Base-by-base conservation (phyloP, 2,329 filamentous ascomycete species). In the Cladosporium phlei region DNA sequence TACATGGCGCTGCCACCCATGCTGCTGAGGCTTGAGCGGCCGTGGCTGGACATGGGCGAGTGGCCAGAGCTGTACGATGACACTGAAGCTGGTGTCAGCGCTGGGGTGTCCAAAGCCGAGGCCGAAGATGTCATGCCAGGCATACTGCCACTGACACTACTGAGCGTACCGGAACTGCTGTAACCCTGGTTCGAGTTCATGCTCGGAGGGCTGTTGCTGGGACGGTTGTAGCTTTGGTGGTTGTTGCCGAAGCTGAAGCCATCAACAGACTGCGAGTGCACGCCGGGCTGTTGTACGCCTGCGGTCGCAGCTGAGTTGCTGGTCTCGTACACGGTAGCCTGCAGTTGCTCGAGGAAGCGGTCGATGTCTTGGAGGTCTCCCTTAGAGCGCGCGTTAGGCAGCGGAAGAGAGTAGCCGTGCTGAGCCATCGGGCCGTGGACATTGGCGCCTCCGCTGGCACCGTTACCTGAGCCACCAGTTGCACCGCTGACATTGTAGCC, bases 291-390 rank as follows among this genome's bases (percentile, higher is more conserved):
- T 58, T 86, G 85, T 49, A 94, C 79, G 48, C 87, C 86, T 33
- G 85, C 84, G 10, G 82, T 81, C 2, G 88, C 87, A 24, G 88
- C 84, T 40, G 89, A 84, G 43, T 59, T 62, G 58, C 83, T 87
- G 66, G 85, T 95, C 70, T 97, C 93, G 64, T 97, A 97, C 38
- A 97, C 88, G 35, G 91, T 96, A 54, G 85, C 83, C 69, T 96
- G 90, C 76, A 97, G 91, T 69, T 96, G 88, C 69, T 95, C 89
- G 46, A 98, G 79, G 66, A 97, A 87, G 62, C 89, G 86, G 66
- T 97, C 93, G 61, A 97, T 90, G 65, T 95, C 89, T 65, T 95
- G 74, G 33, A 98, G 76, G 65, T 98, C 93, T 65, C 82, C 89
- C 77, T 97, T 95, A 38, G 90, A 96, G 62, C 91, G 83, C 47